Base-by-base conservation (phyloP, 371 early-diverging fungal species). In the Parasitella parasitica region DNA sequence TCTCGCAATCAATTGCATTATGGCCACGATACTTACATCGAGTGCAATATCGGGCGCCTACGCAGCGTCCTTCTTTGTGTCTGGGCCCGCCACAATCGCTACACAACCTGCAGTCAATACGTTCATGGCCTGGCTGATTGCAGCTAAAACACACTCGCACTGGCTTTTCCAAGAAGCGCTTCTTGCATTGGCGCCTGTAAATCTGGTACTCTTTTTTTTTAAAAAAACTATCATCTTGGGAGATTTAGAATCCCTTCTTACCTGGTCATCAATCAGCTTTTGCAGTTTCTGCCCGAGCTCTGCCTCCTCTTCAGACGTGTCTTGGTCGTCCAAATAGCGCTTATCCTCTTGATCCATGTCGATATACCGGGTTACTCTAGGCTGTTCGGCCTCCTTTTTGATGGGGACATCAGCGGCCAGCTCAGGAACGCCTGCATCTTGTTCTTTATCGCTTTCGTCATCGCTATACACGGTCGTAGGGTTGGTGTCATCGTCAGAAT, bases 21-120 rank as follows among this genome's bases (percentile, higher is more conserved):
- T 68, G 69, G 0, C 69, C 69, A 30, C 59, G 50, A 11, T 18
- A 30, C 26, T 68, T 68, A 39, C 69, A 69, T 26, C 39, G 39
- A 13, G 13, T 3, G 28, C 69, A 69, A 34, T 64, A 64, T 0
- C 37, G 43, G 13, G 38, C 27, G 7, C 57, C 59, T 4, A 22
- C 9, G 28, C 69, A 69, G 6, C 41, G 15, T 1, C 0, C 2
- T 7, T 30, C 50, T 1, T 15, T 15, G 18, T 69, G 69, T 20
- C 46, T 60, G 9, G 27, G 50, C 6, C 16, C 16, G 16, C 69
- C 69, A 39, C 69, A 69, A 1, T 35, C 34, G 5, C 0, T 27
- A 26, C 69, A 69, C 16, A 20, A 4, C 12, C 35, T 56, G 28
- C 69, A 69, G n/a, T 57, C 46, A 9, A 18, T 38, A 6, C 48